phyloP scores from a whole-genome alignment of 2,329 filamentous ascomycete species.

The Xylaria sp. region DNA sequence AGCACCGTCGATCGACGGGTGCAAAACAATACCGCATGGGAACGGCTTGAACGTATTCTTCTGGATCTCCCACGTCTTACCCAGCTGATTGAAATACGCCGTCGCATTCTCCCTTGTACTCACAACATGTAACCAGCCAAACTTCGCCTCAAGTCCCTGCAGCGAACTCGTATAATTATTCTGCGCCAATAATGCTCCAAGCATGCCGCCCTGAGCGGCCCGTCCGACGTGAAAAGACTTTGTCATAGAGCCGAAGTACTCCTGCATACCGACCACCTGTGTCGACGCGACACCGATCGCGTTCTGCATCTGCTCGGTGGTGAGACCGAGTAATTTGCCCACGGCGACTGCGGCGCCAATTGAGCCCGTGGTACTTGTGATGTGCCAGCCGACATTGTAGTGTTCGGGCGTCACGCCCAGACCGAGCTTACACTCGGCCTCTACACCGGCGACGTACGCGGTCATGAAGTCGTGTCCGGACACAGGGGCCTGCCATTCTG shows the following conservation, averaged over 20 bases:
- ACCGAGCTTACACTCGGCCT: slow-evolving; percentile 48
- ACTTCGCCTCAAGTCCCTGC: slow-evolving; percentile 45
- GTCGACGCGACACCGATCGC: slow-evolving; percentile 50
- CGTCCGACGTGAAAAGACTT: slow-evolving; percentile 52
- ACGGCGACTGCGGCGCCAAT: slow-evolving; percentile 50
- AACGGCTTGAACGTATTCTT: slow-evolving; percentile 53
- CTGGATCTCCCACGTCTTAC: slow-evolving; percentile 43
- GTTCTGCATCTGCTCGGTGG: slow-evolving; percentile 38
- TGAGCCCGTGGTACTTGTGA: slow-evolving; percentile 47
- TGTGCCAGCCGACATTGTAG: slow-evolving; percentile 53
- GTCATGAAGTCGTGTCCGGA: slow-evolving; percentile 45
- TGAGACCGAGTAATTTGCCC: slow-evolving; percentile 41
- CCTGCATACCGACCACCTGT: slow-evolving; percentile 48
- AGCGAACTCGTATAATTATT: slow-evolving; percentile 45
- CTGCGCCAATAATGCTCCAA: slow-evolving; percentile 36
- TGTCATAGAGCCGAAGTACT: slow-evolving; percentile 51
- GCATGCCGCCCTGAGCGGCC: slow-evolving; percentile 47
- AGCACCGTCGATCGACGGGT: slow-evolving; percentile 49
- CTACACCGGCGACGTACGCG: slow-evolving; percentile 47
- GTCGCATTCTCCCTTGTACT: slow-evolving; percentile 36
- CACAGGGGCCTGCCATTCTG: slow-evolving; percentile 37
- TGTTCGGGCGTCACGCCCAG: slow-evolving; percentile 48
- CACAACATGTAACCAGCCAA: slow-evolving; percentile 50
- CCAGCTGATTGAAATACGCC: slow-evolving; percentile 35
- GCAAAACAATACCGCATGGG: slow-evolving; percentile 52